Percentiles rank a stretch among this genome's conserved stretches.
Evolutionary conservation across 768 basidiomycete species (phyloP).

Genomic region (Leccinum sublutescens): DNA sequence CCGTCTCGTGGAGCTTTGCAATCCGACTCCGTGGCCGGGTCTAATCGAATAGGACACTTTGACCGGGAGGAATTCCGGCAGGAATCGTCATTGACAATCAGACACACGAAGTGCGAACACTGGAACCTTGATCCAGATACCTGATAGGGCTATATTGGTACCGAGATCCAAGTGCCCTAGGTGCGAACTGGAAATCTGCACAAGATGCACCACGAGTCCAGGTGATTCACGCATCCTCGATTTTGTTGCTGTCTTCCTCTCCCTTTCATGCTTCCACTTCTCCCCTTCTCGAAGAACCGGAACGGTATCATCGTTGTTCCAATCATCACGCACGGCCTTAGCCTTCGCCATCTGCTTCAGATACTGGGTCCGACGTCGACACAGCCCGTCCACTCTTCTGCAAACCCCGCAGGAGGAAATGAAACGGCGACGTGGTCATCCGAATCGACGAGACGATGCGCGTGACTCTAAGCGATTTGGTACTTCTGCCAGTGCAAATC

Average conservation of each 20-base stretch:
- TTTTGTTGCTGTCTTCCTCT: slow-evolving; percentile 39
- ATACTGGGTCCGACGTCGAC: slow-evolving; percentile 1
- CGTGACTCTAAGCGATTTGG: slow-evolving; percentile 1
- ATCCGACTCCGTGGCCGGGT: no score
- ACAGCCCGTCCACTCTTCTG: slow-evolving; percentile 1
- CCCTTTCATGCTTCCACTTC: not conserved
- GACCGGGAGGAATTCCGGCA: not conserved
- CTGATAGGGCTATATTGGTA: no score
- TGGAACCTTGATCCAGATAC: no score
- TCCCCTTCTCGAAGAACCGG: not conserved
- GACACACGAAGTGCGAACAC: no score
- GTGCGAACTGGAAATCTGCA: no score
- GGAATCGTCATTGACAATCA: no score
- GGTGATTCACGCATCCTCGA: slow-evolving; percentile 35
- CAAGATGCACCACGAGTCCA: no score
- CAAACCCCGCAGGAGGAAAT: not conserved
- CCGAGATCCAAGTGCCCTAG: no score
- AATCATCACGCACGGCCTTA: slow-evolving; percentile 44
- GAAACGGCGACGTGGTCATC: not conserved
- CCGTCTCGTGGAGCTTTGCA: no score
- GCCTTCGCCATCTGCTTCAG: not conserved
- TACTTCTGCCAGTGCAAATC: not conserved
- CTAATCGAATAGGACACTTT: not conserved
- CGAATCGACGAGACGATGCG: not conserved
- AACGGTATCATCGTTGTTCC: slow-evolving; percentile 29